Conservation (phyloP, 1,284 basidiomycete species). For the Leccinum solheimii region DNA sequence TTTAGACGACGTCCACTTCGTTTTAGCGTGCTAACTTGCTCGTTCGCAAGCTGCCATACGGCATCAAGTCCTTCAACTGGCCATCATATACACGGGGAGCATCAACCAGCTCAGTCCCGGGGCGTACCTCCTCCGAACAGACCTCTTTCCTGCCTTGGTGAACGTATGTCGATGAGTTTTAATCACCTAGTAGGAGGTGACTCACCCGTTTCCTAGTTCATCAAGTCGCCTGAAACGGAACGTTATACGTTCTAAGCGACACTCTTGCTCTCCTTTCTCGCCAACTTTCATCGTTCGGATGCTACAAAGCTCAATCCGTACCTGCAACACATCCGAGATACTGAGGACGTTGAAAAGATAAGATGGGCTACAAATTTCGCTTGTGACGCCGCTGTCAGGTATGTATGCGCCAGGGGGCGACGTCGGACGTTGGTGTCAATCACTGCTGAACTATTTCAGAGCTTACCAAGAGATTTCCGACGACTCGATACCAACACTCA, state of each 20-base stretch:
- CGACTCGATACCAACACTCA: constrained; percentile 50
- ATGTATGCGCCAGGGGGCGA: constrained; percentile 19
- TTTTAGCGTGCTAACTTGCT: constrained; percentile 1
- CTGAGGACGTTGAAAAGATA: constrained; percentile 48
- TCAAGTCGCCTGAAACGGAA: constrained; percentile 53
- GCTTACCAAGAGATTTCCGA: constrained; percentile 56
- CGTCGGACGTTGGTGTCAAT: not conserved
- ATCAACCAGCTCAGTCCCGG: constrained; percentile 64
- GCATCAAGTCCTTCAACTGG: constrained; percentile 55
- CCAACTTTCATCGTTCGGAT: constrained; percentile 69
- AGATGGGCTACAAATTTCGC: constrained; percentile 58
- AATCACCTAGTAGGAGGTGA: not conserved
- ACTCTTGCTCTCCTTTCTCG: constrained; percentile 55
- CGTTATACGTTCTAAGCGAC: constrained; percentile 58
- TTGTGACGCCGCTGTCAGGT: constrained; percentile 50
- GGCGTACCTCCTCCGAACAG: constrained; percentile 62
- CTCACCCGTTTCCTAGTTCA: constrained; percentile 40
- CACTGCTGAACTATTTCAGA: constrained; percentile 18
- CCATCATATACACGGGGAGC: constrained; percentile 55
- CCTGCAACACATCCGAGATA: constrained; percentile 50
- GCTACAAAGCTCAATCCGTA: constrained; percentile 66
- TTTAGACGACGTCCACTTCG: not conserved
- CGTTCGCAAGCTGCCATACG: constrained; percentile 43
- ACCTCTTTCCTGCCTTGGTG: constrained; percentile 57
- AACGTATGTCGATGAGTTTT: constrained; percentile 37